Conservation (phyloP, 768 basidiomycete genomes). For the Trametes punicea region DNA sequence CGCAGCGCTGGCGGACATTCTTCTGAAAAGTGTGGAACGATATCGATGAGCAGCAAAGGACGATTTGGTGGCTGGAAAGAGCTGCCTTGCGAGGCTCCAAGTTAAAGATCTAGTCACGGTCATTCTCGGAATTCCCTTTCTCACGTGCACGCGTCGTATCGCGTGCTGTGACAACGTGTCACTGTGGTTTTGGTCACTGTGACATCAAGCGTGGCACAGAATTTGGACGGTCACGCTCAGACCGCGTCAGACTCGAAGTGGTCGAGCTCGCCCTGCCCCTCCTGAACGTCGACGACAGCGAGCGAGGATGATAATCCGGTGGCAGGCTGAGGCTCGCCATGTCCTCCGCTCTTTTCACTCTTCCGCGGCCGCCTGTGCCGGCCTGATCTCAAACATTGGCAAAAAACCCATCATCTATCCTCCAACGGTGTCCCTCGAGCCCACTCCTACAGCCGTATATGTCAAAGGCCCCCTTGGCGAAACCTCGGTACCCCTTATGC, state of each 20-base stretch:
- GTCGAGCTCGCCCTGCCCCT: background rate
- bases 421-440: conserved; percentile 41
- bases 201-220: conserved; percentile 1
- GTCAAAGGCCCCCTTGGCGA: conserved; percentile 61
- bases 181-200: background rate
- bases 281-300: background rate
- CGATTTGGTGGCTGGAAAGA: conserved; percentile 4
- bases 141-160: conserved; percentile 21
- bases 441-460: conserved; percentile 35
- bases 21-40: conserved; percentile 7
- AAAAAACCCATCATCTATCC: conserved; percentile 51
- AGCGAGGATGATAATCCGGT: conserved; percentile 12
- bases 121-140: conserved; percentile 15
- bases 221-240: background rate
- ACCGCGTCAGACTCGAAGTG: background rate
- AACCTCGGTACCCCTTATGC: conserved; percentile 44
- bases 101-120: conserved; percentile 14
- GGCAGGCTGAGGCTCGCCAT: conserved; percentile 20
- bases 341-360: conserved; percentile 45
- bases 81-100: conserved; percentile 9
- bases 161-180: conserved; percentile 14
- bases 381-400: conserved; percentile 45
- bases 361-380: conserved; percentile 34
- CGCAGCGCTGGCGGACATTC: conserved; percentile 27
- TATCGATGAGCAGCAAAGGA: conserved; percentile 9